phyloP scores from a whole-genome alignment of 257 asterid species.

The Voacanga thouarsii region DNA sequence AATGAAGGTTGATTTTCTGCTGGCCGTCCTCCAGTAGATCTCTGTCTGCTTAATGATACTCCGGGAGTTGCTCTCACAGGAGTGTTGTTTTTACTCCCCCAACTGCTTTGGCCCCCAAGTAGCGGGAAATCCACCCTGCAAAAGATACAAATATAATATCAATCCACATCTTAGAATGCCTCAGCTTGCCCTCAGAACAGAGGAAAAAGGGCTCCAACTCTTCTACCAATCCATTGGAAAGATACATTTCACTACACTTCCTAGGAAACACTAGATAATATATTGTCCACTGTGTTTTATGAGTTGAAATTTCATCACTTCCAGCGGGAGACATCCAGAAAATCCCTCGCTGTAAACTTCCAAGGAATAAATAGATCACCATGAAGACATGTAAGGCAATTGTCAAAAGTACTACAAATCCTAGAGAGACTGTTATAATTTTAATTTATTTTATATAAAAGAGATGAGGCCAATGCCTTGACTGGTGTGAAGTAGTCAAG shows the following conservation, averaged over 20 bases:
- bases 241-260: neutral
- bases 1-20: constrained; percentile 41
- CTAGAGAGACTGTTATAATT: neutral
- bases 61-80: constrained; percentile 54
- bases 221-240: neutral
- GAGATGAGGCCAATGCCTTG: neutral
- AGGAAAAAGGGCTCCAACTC: neutral
- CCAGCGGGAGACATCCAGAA: neutral
- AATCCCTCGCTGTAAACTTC: neutral
- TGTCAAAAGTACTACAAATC: neutral
- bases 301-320: neutral
- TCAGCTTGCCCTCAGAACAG: neutral
- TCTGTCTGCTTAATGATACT: constrained; percentile 54
- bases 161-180: neutral
- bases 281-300: neutral
- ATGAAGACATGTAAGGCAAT: neutral
- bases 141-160: constrained; percentile 12
- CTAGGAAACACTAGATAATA: neutral
- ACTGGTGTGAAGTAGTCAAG: neutral
- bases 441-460: neutral
- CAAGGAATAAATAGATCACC: neutral
- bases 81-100: constrained; percentile 60
- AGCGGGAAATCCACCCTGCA: constrained; percentile 82
- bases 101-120: constrained; percentile 53
- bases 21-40: constrained; percentile 47